Evolutionary conservation across 805 yeast species (phyloP).

Genomic region (Candida golubevii): DNA sequence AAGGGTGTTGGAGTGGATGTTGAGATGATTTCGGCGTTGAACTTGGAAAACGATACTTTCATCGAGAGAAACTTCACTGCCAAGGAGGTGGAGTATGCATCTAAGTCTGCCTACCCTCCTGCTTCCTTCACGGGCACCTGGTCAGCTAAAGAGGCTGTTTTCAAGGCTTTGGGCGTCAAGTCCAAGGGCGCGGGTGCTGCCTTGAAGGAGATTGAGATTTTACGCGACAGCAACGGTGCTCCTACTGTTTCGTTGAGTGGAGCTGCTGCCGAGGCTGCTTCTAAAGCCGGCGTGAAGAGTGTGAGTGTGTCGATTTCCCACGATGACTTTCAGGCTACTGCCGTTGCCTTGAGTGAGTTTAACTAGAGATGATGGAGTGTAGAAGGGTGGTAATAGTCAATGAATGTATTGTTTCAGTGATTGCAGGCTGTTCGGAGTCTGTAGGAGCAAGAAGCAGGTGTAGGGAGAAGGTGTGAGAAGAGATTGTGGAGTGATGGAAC

Average conservation of each 20-base stretch:
- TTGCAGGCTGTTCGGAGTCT: no score
- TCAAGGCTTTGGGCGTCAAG: constrained; percentile 87
- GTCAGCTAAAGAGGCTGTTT: constrained; percentile 99
- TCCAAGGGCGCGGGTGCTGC: constrained; percentile 96
- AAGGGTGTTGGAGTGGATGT: constrained; percentile 95
- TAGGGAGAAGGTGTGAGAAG: no score
- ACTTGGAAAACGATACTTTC: constrained; percentile 85
- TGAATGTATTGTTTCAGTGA: no score
- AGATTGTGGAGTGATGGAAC: no score
- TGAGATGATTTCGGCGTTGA: constrained; percentile 77
- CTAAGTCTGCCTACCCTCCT: constrained; percentile 66
- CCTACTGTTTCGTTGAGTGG: constrained; percentile 80
- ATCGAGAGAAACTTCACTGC: constrained; percentile 87
- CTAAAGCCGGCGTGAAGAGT: constrained; percentile 57
- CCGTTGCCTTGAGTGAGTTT: constrained; percentile 79
- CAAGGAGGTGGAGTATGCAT: constrained; percentile 75
- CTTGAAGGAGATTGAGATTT: constrained; percentile 84
- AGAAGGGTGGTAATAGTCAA: no score
- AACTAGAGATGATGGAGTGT: neutral
- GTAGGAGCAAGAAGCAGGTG: no score
- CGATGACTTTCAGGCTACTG: constrained; percentile 95
- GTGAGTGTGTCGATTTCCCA: constrained; percentile 92
- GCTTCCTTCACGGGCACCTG: constrained; percentile 96
- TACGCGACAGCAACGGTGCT: constrained; percentile 67
- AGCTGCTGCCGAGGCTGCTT: constrained; percentile 70